Percentiles rank a stretch among this genome's conserved stretches.
phyloP scores from a whole-genome alignment of 192 early-diverging fungal genomes.

The Geranomyces variabilis region DNA sequence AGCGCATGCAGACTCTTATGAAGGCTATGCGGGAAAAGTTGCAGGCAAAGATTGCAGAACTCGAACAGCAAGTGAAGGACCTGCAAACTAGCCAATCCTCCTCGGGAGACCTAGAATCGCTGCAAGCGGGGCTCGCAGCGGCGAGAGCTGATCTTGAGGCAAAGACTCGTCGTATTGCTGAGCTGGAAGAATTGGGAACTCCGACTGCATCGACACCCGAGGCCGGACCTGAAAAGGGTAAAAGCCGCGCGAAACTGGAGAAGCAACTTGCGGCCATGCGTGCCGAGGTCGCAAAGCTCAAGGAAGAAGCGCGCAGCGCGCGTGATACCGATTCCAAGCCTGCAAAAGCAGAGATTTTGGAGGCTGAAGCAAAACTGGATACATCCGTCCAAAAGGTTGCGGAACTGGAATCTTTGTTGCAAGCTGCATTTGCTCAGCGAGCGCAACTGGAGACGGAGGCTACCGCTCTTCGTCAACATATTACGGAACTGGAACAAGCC shows the following conservation, averaged over 20 bases:
- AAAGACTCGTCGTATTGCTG: conserved; percentile 11
- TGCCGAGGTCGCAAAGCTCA: conserved; percentile 9
- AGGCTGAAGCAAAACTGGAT: not conserved
- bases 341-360: not conserved
- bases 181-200: not conserved
- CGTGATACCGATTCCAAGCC: not conserved
- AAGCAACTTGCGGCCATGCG: conserved; percentile 9
- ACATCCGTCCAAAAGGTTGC: conserved; percentile 7
- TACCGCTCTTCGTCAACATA: not conserved
- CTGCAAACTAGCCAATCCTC: not conserved
- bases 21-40: conserved; percentile 28
- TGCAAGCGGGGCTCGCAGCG: not conserved
- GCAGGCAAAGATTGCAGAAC: conserved; percentile 8
- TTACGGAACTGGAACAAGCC: conserved; percentile 10
- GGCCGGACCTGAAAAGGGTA: not conserved
- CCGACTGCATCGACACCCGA: not conserved
- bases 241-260: conserved; percentile 10
- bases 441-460: not conserved
- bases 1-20: conserved; percentile 21
- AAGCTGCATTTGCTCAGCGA: not conserved
- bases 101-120: not conserved
- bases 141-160: not conserved
- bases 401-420: conserved; percentile 14
- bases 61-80: conserved; percentile 28
- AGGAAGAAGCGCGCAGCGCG: not conserved